Evolutionary conservation across 176 grass and related monocot species (phyloP), one percentile per base, ranked within the genome.

Genomic region (Saccharum officinarum): DNA sequence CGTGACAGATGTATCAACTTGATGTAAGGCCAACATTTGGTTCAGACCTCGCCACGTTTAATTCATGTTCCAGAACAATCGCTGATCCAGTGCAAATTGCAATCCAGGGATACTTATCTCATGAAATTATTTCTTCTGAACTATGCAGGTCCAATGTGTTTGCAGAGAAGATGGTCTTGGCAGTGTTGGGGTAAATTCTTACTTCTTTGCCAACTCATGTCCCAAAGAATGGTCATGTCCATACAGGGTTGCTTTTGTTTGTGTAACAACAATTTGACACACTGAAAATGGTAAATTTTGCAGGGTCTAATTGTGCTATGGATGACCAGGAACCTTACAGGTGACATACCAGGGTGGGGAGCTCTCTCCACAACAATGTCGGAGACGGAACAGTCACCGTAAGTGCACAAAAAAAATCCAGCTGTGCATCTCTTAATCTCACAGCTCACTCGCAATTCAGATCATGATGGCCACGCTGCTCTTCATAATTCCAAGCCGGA

Each of bases 351-450:
- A 36, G 95, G 93, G 34, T 95, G 95, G 95, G 92, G 95, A 57
- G 80, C 44, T 34, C 92, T 98, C n/a, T 98, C 84, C 82, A 95
- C 72, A 47, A 88, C 40, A 72, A 88, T 36, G 95, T 95, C 31
- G 95, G 95, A 44, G 93, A 98, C 31, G 95, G 93, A 77, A 93
- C 91, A 70, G 93, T 93, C n/a, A 98, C 92, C 8, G 95, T 98
- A 98, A 93, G 95, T 77, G 23, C 62, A 1, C 16, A 28, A 3
- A 77, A 50, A 67, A 17, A 10, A 25, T 37, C 8, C 17, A 71
- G 50, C 62, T 6, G 49, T 34, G 11, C 3, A 34, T 34, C 34
- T 34, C 55, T 46, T 68, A 8, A 80, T 72, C 39, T 82, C 3
- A 66, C 57, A 64, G 54, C 13, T 61, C 6, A 5, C 36, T 49